phyloP scores from a whole-genome alignment of 2,329 filamentous ascomycete species.

The Ploettnerulaceae sp. region DNA sequence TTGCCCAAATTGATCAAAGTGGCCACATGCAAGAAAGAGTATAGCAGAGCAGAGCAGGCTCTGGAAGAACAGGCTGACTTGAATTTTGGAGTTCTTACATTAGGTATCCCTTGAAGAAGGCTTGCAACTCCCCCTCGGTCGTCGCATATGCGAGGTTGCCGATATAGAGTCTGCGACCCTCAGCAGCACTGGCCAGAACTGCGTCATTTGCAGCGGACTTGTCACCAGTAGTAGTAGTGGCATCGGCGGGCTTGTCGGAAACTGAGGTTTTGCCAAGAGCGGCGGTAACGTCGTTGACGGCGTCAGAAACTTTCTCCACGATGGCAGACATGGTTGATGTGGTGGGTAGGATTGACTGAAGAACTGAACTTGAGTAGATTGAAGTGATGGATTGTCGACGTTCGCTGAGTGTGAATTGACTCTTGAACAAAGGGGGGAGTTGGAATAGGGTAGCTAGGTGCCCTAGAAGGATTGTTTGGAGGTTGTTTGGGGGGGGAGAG shows the following conservation, averaged over 20 bases:
- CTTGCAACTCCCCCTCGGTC: conserved; percentile 99
- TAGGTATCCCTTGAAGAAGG: conserved; percentile 99
- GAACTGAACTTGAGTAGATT: conserved; percentile 49
- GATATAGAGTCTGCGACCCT: conserved; percentile 99
- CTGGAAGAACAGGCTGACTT: neutral
- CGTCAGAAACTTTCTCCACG: conserved; percentile 63
- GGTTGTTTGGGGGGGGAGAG: conserved; percentile 26
- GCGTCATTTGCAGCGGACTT: conserved; percentile 63
- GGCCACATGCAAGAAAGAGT: neutral
- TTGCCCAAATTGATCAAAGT: neutral
- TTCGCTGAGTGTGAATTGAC: conserved; percentile 44
- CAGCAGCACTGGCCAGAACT: conserved; percentile 93
- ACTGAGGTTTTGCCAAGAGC: conserved; percentile 63
- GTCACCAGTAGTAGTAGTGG: conserved; percentile 42
- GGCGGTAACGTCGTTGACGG: conserved; percentile 70
- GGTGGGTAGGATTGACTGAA: conserved; percentile 41
- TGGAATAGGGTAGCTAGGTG: conserved; percentile 81
- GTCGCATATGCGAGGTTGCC: conserved; percentile 99
- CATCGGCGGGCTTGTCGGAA: conserved; percentile 47
- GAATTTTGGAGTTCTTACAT: conserved; percentile 61
- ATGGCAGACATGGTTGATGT: conserved; percentile 75
- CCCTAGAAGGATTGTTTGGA: conserved; percentile 59
- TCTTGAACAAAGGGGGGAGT: conserved; percentile 68
- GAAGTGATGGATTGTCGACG: conserved; percentile 36
- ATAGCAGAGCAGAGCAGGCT: conserved; percentile 1